Evolutionary conservation across 305 asterid species (phyloP).

Genomic region (Coffea humblotiana): DNA sequence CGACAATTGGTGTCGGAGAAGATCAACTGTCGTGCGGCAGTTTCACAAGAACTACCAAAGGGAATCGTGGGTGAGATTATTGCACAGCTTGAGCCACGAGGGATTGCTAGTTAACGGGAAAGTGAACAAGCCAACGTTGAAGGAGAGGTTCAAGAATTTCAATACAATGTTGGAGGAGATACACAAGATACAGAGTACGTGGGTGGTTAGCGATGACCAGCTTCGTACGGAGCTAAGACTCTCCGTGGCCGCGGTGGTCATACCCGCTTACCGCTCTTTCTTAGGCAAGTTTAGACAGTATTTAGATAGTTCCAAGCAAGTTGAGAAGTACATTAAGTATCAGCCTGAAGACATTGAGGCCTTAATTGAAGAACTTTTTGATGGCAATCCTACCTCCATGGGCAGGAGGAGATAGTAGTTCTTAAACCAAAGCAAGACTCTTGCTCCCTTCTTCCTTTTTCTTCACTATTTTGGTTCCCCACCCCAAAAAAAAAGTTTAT

Average conservation of each 20-base stretch:
- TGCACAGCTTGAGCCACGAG: constrained; percentile 58
- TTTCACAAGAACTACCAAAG: constrained; percentile 80
- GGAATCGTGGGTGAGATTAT: constrained; percentile 70
- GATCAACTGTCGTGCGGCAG: constrained; percentile 70
- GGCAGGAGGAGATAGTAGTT: constrained; percentile 47
- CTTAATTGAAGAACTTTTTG: constrained; percentile 69
- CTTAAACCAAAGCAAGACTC: not conserved
- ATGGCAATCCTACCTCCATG: constrained; percentile 59
- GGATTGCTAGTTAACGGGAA: constrained; percentile 55
- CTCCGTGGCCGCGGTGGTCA: constrained; percentile 61
- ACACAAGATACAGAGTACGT: constrained; percentile 55
- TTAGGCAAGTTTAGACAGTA: constrained; percentile 65
- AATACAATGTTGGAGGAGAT: constrained; percentile 67
- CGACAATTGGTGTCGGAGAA: constrained; percentile 72
- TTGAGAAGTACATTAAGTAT: constrained; percentile 69
- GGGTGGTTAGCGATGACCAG: constrained; percentile 88
- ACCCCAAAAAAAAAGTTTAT: not conserved
- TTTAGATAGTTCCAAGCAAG: constrained; percentile 51
- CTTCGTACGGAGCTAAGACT: constrained; percentile 82
- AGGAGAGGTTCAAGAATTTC: constrained; percentile 74
- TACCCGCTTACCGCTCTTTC: constrained; percentile 84
- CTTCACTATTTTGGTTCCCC: no score
- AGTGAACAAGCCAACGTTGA: constrained; percentile 50
- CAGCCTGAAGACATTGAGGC: constrained; percentile 88
- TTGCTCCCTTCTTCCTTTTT: no score